Percentiles rank a stretch among this genome's conserved stretches.
These are phyloP conservation scores for Euphorbia tirucalli DNA, from an alignment of 345 rosid species.

Conservation along the genomic window DNA sequence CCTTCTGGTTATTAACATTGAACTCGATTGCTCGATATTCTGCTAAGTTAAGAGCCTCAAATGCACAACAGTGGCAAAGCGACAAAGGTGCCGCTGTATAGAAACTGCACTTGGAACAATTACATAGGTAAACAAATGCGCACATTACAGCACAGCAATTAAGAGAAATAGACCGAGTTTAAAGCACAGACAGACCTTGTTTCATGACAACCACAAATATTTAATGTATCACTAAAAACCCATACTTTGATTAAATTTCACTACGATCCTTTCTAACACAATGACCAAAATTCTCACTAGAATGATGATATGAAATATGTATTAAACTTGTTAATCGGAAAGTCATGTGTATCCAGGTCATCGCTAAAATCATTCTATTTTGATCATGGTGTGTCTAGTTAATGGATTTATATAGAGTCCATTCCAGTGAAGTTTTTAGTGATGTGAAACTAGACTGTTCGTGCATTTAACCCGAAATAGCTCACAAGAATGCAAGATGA, in stretches of 20 bases:
- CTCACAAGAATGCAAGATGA: background rate
- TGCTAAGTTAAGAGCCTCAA: conserved; percentile 44
- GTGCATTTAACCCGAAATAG: background rate
- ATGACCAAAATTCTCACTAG: too few species aligned
- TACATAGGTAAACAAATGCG: background rate
- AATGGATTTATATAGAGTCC: background rate
- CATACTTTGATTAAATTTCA: too few species aligned
- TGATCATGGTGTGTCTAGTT: too few species aligned
- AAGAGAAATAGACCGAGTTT: background rate
- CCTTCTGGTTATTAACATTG: conserved; percentile 41
- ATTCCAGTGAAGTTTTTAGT: background rate
- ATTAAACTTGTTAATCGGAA: too few species aligned
- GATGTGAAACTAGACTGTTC: too few species aligned
- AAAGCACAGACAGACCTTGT: background rate
- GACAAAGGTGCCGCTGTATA: conserved; percentile 18
- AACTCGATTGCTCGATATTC: conserved; percentile 39
- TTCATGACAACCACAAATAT: too few species aligned
- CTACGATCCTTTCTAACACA: too few species aligned
- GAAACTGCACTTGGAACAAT: conserved; percentile 12
- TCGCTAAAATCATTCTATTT: too few species aligned
- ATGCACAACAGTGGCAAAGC: conserved; percentile 37
- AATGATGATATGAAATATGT: too few species aligned
- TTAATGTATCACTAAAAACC: too few species aligned
- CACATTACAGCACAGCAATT: background rate
- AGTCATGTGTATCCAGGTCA: too few species aligned